These are phyloP conservation scores for Pholiota adiposa DNA, from an alignment of 1,284 basidiomycete genomes.

Conservation along the genomic window DNA sequence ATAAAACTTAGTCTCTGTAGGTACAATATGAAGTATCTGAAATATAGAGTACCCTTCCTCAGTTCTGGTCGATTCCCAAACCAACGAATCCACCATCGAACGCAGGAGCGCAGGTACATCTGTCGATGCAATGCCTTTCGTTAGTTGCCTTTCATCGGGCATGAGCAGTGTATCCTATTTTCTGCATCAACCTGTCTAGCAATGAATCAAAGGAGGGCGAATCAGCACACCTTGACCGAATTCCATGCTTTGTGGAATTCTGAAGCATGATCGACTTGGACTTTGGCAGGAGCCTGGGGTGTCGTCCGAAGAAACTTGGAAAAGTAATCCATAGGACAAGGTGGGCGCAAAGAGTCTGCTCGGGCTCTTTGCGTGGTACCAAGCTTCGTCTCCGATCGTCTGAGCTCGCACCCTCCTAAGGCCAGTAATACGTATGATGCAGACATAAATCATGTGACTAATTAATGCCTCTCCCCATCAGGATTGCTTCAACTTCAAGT, in stretches of 20 bases:
- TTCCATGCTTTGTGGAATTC: conserved; percentile 80
- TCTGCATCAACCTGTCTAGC: neutral
- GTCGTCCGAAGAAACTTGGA: conserved; percentile 74
- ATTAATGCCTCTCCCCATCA: neutral
- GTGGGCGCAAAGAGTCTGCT: neutral
- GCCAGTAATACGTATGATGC: neutral
- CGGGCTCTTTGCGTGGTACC: neutral
- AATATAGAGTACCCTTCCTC: conserved; percentile 86
- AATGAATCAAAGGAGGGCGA: neutral
- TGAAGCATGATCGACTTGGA: conserved; percentile 61
- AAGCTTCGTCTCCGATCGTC: neutral
- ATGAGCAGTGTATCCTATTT: conserved; percentile 71
- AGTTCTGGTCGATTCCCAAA: conserved; percentile 81
- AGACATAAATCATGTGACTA: neutral
- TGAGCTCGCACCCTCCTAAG: neutral
- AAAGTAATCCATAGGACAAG: conserved; percentile 74
- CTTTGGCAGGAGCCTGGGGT: conserved; percentile 54
- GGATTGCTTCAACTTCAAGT: too few relatives aligned
- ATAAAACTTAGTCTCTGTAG: neutral
- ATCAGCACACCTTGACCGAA: conserved; percentile 58
- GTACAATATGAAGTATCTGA: neutral
- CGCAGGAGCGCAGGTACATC: conserved; percentile 79
- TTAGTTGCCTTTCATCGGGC: conserved; percentile 83
- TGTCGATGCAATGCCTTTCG: conserved; percentile 82
- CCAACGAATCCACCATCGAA: conserved; percentile 87